Evolutionary conservation across 768 basidiomycete genomes (phyloP), one percentile per base, ranked within the genome.

Genomic region (Candolleomyces eurysporus): DNA sequence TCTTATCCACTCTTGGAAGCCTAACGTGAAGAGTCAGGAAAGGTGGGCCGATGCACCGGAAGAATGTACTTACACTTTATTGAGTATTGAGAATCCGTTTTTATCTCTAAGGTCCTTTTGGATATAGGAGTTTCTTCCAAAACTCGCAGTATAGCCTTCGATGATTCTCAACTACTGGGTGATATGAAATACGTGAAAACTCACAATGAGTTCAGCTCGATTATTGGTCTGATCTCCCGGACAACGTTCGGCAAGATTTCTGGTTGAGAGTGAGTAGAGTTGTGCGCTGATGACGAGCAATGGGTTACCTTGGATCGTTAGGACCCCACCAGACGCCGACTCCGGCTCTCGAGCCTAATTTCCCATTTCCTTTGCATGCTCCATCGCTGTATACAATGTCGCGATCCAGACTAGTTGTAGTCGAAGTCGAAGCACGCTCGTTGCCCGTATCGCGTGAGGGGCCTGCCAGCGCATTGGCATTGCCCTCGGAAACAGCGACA

Each of bases 251-350:
- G 87, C 81, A 3, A 94, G 68, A 66, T 96, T 96, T 59, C 94
- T 96, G 52, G 21, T 17, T 57, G 53, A 45, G 17, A 17, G 42
- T 40, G 17, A 55, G 45, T n/a, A 31, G 16, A 5, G n/a, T n/a
- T 36, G 14, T 13, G 19, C 40, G 13, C 7, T 21, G n/a, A 16
- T 51, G 32, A 32, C 10, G 32, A 46, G 58, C 21, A 57, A 14
- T 48, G 61, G 64, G 73, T 53, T 50, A 86, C 90, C 90, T 78
- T 36, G 83, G 71, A 72, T 94, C 90, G 61, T 80, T 69, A 10
- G 69, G 73, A 0, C 89, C 92, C 91, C 92, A 98, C 86, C 88
- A 98, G 0, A 98, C 92, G 0, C 96, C 96, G 48, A 94, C 74
- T 1, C 96, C 96, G 0, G 93, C 96, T 46, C 83, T 64, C 0